Base-by-base conservation (phyloP, 257 asterid species). In the Solanum bukasovii region DNA sequence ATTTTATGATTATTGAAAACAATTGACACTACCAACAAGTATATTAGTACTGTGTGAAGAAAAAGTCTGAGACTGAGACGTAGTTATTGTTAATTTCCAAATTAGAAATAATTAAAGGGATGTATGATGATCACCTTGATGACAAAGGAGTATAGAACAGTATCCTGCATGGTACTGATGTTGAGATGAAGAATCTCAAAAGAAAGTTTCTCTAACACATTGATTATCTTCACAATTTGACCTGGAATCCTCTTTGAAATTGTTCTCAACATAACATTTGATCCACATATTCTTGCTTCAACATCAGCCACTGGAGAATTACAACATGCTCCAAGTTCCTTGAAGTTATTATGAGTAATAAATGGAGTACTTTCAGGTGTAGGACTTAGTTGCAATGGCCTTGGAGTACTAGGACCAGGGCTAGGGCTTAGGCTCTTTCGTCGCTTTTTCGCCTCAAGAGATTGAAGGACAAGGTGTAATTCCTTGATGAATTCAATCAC, bases 401-500 rank as follows among this genome's bases (percentile, higher is more conserved):
- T 91, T 4, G 97, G 97, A 71, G 65, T 56, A 56, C 8, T 73
- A 0, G 95, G 95, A 4, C 91, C 87, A 4, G 94, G 96, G 71
- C 95, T 93, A 31, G 96, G 95, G 92, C 97, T 95, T 37, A 92
- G 77, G 81, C 92, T 93, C 91, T 91, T 96, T 89, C 98, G 86
- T 52, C 93, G 74, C 86, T 96, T 97, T 87, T 93, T 94, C 2
- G 96, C 94, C 92, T 97, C 99, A 85, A 97, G 81, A 42, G 99
- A 92, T 88, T 95, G 95, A 18, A 89, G 87, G 31, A 96, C 94
- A 88, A 92, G 98, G 90, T 97, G 99, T 90, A 97, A 88, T 85
- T 97, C 99, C 93, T 96, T 97, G 90, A 97, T 94, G 96, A 96
- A 97, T 34, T 97, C 99, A 33, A 97, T 88, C 56, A 93, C 99